phyloP scores from a whole-genome alignment of 2,329 filamentous ascomycete species.

The Teratosphaeria epicoccoides region DNA sequence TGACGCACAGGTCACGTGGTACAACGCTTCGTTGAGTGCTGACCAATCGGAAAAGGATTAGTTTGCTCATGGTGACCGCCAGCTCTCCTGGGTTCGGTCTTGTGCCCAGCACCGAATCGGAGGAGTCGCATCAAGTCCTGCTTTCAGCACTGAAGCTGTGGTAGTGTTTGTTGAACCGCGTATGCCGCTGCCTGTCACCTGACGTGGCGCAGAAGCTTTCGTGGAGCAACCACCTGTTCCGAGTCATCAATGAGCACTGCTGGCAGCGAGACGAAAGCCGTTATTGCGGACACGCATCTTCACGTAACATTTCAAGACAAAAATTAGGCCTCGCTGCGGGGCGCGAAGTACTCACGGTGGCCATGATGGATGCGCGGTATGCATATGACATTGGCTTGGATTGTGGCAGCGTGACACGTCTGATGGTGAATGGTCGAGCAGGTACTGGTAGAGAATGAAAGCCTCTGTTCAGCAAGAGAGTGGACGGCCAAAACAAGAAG shows the following conservation, averaged over 20 bases:
- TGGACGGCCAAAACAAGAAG: background rate
- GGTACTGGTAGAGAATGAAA: no score
- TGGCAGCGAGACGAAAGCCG: background rate
- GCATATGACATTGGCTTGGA: no score
- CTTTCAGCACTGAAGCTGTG: background rate
- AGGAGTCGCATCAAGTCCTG: background rate
- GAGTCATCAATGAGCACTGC: background rate
- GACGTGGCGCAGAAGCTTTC: background rate
- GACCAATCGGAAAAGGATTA: background rate
- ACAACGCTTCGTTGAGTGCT: background rate
- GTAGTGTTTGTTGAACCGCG: background rate
- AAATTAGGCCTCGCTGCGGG: no score
- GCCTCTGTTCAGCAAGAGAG: background rate
- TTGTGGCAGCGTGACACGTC: no score
- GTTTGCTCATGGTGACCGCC: background rate
- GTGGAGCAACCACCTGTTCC: background rate
- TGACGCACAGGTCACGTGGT: background rate
- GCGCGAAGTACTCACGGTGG: no score
- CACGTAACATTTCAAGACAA: no score
- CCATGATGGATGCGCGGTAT: no score
- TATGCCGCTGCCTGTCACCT: background rate
- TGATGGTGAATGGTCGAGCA: no score
- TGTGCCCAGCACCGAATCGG: background rate
- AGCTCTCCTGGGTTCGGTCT: background rate
- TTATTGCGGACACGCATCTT: no score